These are phyloP conservation scores for Zangia roseola DNA, from an alignment of 768 basidiomycete species.

Conservation along the genomic window DNA sequence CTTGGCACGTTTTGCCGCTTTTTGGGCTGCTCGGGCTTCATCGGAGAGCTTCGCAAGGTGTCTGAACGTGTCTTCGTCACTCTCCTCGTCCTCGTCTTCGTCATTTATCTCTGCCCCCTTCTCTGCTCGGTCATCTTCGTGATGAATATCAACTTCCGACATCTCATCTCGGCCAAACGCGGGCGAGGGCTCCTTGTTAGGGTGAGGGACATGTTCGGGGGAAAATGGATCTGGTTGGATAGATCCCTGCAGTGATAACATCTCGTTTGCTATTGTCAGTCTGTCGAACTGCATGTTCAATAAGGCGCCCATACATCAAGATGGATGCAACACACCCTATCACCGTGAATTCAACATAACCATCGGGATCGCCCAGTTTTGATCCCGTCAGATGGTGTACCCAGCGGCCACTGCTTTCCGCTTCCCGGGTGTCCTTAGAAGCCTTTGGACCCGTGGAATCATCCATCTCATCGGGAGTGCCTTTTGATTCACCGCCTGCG, in stretches of 20 bases:
- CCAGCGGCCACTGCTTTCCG: slow-evolving; percentile 72
- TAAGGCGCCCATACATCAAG: neutral
- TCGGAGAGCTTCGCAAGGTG: slow-evolving; percentile 32
- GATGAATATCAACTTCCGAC: slow-evolving; percentile 17
- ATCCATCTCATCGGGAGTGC: slow-evolving; percentile 4
- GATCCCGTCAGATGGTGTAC: slow-evolving; percentile 68
- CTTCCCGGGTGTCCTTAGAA: slow-evolving; percentile 28
- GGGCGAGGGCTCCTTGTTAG: slow-evolving; percentile 11
- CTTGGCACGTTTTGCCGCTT: slow-evolving; percentile 26
- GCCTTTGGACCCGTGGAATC: neutral
- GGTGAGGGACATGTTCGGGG: slow-evolving; percentile 47
- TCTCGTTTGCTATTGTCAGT: slow-evolving; percentile 86
- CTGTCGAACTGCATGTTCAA: slow-evolving; percentile 39
- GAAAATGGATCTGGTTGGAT: slow-evolving; percentile 77
- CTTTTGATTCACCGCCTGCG: slow-evolving; percentile 17
- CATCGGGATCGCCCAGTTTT: slow-evolving; percentile 64
- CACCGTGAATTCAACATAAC: slow-evolving; percentile 79
- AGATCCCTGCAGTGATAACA: slow-evolving; percentile 87
- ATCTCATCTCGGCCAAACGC: slow-evolving; percentile 8
- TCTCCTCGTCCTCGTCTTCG: slow-evolving; percentile 19
- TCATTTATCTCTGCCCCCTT: too few relatives aligned
- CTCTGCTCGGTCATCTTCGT: slow-evolving; percentile 4
- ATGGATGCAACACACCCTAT: slow-evolving; percentile 55
- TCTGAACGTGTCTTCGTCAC: slow-evolving; percentile 33
- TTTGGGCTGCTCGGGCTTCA: slow-evolving; percentile 24